Conservation (phyloP, 2,329 filamentous ascomycete species). For the Mycogone perniciosa region DNA sequence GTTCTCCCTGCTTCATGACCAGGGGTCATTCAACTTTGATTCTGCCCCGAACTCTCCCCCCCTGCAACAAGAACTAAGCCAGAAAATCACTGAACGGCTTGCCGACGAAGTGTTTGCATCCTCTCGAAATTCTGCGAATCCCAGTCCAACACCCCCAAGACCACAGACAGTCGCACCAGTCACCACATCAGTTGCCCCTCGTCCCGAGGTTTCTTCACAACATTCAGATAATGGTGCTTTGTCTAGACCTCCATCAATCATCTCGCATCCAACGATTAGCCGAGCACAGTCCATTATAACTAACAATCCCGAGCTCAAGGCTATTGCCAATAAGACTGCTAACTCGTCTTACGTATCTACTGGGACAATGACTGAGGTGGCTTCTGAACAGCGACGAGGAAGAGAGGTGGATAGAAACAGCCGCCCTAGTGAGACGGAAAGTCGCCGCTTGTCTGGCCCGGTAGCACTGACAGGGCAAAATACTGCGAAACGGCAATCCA, state of each 20-base stretch:
- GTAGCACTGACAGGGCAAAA: constrained; percentile 3
- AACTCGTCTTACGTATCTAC: constrained; percentile 43
- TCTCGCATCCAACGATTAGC: constrained; percentile 45
- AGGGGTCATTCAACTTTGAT: constrained; percentile 70
- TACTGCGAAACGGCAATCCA: constrained; percentile 6
- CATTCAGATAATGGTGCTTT: constrained; percentile 23
- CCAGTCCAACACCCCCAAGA: constrained; percentile 17
- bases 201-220: constrained; percentile 13
- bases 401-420: constrained; percentile 3
- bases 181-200: constrained; percentile 2
- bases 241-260: constrained; percentile 35
- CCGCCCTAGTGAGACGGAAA: constrained; percentile 3
- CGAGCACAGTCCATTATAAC: constrained; percentile 59
- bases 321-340: constrained; percentile 42
- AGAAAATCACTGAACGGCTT: constrained; percentile 66
- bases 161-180: constrained; percentile 27
- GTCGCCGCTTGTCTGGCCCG: background rate
- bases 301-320: constrained; percentile 55
- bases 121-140: constrained; percentile 22
- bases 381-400: constrained; percentile 3
- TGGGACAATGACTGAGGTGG: constrained; percentile 47
- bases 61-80: constrained; percentile 45
- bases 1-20: constrained; percentile 83
- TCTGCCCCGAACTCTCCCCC: constrained; percentile 41
- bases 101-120: constrained; percentile 77